phyloP scores from a whole-genome alignment of 441 rosid genomes.

The Kokia cookei region DNA sequence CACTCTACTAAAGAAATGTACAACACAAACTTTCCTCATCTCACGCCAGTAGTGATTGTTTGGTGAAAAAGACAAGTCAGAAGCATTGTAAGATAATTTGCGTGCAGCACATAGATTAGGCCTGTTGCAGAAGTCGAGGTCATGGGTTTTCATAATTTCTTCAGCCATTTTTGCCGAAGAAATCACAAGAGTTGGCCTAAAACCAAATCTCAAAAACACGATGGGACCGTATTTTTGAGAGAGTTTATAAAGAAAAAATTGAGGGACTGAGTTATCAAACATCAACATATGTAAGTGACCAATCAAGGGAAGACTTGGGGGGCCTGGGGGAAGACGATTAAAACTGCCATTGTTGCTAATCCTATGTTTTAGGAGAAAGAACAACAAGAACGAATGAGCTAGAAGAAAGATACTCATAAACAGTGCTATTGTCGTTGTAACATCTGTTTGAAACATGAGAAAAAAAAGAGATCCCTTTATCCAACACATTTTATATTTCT shows the following conservation, averaged over 20 bases:
- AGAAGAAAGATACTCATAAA: neutral
- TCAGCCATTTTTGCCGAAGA: constrained; percentile 27
- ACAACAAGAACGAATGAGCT: neutral
- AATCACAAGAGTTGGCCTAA: neutral
- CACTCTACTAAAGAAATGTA: constrained; percentile 31
- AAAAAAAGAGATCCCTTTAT: neutral
- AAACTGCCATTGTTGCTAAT: neutral
- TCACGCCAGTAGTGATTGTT: constrained; percentile 33
- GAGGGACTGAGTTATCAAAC: neutral
- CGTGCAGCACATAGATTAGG: constrained; percentile 13
- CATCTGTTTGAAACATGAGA: neutral
- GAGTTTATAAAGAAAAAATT: neutral
- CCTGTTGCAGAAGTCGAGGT: constrained; percentile 20
- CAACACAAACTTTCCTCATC: constrained; percentile 29
- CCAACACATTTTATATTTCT: neutral
- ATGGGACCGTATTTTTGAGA: neutral
- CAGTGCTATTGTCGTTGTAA: neutral
- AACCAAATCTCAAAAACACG: neutral
- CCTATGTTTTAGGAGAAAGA: neutral
- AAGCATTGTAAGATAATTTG: constrained; percentile 31
- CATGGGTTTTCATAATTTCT: constrained; percentile 30
- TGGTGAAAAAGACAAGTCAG: constrained; percentile 33
- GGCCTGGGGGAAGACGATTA: constrained; percentile 14
- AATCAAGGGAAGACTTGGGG: constrained; percentile 23
- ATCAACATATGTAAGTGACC: constrained; percentile 33